Evolutionary conservation across 2,329 filamentous ascomycete species (phyloP), one percentile per base, ranked within the genome.

Genomic region (Ascochyta clinopodiicola): DNA sequence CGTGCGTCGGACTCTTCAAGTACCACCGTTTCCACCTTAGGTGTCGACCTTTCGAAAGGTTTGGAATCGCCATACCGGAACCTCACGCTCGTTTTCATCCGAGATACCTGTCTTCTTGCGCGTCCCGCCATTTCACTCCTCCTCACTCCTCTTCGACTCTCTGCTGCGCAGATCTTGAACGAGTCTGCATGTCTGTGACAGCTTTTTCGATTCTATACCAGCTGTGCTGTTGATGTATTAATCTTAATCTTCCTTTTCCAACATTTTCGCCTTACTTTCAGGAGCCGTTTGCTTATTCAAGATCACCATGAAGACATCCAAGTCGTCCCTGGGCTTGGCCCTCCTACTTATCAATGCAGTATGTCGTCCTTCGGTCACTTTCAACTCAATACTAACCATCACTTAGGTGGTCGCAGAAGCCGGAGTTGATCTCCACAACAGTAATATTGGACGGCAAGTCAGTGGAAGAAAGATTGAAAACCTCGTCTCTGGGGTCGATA

Each of bases 131-230:
- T 48, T 58, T 57, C 38, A 49, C 52, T 61, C 24, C 52, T 62
- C 51, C 44, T 61, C 48, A 53, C 63, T 62, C 59, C 52, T 62
- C 62, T 64, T 73, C 62, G 54, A 63, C 56, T 50, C 57, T 63
- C 71, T 75, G 71, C 71, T 74, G 71, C 62, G 72, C 72, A 73
- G 71, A 64, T 65, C 60, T 64, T 69, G 64, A 68, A 57, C 57
- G 66, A 66, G 64, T 66, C 63, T 70, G 69, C 67, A 72, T 72
- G 68, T 72, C 68, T 70, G 69, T 57, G 58, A 64, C 64, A 53
- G 51, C 56, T 51, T 40, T 61, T 71, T 63, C 44, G 55, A 63
- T 60, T 59, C 51, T 56, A 37, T 56, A 60, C 56, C 71, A 75
- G 72, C 72, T 72, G 72, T 63, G 59, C 72, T 75, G 72, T 70